These are phyloP conservation scores for Euphorbia pulcherrima DNA, from an alignment of 345 rosid genomes.

Conservation along the genomic window DNA sequence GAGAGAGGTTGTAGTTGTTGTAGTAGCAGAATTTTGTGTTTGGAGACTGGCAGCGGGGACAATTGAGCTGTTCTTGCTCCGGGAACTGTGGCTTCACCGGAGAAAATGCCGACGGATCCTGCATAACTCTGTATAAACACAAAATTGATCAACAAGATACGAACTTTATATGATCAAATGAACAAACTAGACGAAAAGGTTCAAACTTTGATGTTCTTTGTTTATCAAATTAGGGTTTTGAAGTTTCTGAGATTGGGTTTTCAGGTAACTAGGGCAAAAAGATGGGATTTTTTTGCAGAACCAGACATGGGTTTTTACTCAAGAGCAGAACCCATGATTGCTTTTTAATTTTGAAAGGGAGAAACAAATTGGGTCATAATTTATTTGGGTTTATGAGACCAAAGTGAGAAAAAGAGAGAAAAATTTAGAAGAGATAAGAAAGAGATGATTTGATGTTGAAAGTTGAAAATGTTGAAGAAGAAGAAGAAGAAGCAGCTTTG, in stretches of 20 bases:
- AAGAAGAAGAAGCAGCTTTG: slow-evolving; percentile 5
- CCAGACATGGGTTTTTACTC: slow-evolving; percentile 1
- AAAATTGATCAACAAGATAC: not conserved
- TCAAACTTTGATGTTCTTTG: not conserved
- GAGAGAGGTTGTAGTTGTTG: slow-evolving; percentile 87
- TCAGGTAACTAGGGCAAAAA: slow-evolving; percentile 4
- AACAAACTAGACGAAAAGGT: not conserved
- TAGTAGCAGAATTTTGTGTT: slow-evolving; percentile 96
- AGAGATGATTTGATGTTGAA: not conserved
- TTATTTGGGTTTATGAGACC: not conserved
- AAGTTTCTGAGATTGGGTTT: slow-evolving; percentile 3
- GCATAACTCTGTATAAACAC: slow-evolving; percentile 34
- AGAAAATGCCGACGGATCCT: slow-evolving; percentile 46
- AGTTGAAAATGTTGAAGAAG: slow-evolving; percentile 9
- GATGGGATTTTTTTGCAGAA: slow-evolving; percentile 2
- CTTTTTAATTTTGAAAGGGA: not conserved
- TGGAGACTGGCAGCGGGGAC: slow-evolving; percentile 66
- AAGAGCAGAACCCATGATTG: not conserved
- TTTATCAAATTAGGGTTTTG: not conserved
- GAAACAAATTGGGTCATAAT: not conserved
- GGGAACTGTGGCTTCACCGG: slow-evolving; percentile 51
- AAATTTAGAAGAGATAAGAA: not conserved
- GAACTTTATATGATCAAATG: not conserved
- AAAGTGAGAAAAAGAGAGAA: not conserved
- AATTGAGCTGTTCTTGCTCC: slow-evolving; percentile 73